phyloP scores from a whole-genome alignment of 2,329 filamentous ascomycete species.

The Epichloe bromicola region DNA sequence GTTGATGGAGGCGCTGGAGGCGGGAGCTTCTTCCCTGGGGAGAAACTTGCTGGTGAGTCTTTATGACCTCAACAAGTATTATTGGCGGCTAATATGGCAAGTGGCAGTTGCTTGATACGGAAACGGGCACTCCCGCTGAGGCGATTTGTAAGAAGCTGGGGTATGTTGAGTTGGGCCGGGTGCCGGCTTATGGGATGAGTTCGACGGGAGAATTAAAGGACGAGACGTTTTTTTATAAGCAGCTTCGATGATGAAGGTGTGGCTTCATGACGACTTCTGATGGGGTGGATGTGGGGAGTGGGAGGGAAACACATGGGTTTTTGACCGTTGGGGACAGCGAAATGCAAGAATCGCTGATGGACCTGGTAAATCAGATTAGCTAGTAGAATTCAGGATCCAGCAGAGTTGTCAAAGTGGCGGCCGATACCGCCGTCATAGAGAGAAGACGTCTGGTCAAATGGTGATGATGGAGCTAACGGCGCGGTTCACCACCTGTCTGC shows the following conservation, averaged over 20 bases:
- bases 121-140: constrained; percentile 38
- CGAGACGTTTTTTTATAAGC: constrained; percentile 47
- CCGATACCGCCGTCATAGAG: no score
- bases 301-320: no score
- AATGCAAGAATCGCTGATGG: no score
- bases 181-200: constrained; percentile 40
- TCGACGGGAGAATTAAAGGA: constrained; percentile 35
- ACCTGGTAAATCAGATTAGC: no score
- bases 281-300: no score
- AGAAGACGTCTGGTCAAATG: no score
- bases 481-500: no score
- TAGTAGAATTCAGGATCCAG: no score
- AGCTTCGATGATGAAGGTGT: constrained; percentile 20
- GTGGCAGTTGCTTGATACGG: constrained; percentile 37
- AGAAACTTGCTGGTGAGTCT: constrained; percentile 39
- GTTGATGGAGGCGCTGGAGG: constrained; percentile 42
- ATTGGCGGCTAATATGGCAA: background rate
- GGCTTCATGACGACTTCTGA: background rate
- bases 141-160: constrained; percentile 41
- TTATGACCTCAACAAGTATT: no score
- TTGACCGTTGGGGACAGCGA: background rate
- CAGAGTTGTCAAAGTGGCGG: no score
- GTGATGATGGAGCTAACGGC: no score
- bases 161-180: constrained; percentile 40
- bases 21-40: constrained; percentile 34